A percentile compares a stretch with the other conserved stretches of the same genome.
These are phyloP conservation scores for Orbilia brochopaga DNA, from an alignment of 2,329 filamentous ascomycete genomes.

Conservation along the genomic window DNA sequence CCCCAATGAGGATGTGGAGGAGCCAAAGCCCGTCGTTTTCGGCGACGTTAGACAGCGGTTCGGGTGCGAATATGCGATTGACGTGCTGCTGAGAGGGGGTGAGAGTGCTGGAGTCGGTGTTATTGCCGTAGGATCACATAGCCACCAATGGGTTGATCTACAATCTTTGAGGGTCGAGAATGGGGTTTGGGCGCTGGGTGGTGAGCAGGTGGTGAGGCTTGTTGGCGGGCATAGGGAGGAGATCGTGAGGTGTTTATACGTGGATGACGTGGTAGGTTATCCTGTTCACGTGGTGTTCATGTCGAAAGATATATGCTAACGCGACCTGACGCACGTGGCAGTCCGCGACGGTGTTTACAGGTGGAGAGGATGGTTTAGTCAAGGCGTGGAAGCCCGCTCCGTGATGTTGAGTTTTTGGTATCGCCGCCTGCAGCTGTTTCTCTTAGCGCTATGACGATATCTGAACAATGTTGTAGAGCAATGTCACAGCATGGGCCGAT, in stretches of 20 bases:
- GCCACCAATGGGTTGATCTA: conserved; percentile 67
- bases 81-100: conserved; percentile 68
- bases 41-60: conserved; percentile 73
- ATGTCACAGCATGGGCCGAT: too few relatives aligned
- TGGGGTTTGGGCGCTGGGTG: conserved; percentile 64
- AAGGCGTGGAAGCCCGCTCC: conserved; percentile 57
- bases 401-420: conserved; percentile 13
- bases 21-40: conserved; percentile 63
- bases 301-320: conserved; percentile 51
- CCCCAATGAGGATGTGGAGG: conserved; percentile 66
- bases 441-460: neutral
- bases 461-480: too few relatives aligned
- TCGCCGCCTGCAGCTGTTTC: conserved; percentile 1
- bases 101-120: conserved; percentile 61
- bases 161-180: conserved; percentile 65
- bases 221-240: conserved; percentile 69
- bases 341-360: conserved; percentile 57
- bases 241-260: conserved; percentile 64
- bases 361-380: conserved; percentile 59
- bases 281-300: conserved; percentile 31
- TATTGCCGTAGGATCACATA: conserved; percentile 55
- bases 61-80: conserved; percentile 75
- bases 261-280: conserved; percentile 52
- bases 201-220: conserved; percentile 66
- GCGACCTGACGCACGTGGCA: neutral